Evolutionary conservation across 2,329 filamentous ascomycete species (phyloP), one percentile per base, ranked within the genome.

Genomic region (Fusarium sp.): DNA sequence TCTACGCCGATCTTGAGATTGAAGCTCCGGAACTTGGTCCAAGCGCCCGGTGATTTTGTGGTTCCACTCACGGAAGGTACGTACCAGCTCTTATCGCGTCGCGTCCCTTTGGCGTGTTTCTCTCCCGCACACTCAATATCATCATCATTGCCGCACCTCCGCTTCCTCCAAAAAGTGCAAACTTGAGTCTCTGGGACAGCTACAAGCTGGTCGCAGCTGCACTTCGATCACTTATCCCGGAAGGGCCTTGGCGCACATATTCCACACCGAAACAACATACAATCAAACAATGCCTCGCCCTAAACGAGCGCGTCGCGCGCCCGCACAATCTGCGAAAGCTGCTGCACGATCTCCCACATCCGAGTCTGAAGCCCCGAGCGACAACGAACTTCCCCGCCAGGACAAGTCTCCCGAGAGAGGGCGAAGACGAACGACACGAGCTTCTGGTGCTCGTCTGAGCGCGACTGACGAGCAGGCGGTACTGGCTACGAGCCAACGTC

Each of bases 31-130:
- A 27, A 24, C 27, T 24, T 65, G 68, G 75, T 61, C 75, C 59
- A 64, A 76, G 74, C 68, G 67, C 56, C 48, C 59, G 61, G 60
- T 69, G 64, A 77, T 76, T 75, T 67, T 67, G 66, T 71, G 71
- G 76, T 63, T 43, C 56, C 27, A 56, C 22, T 48, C 41, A 48
- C 57, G 14, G 37, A 41, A 54, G 33, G 71, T 67, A 68, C 65
- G 69, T 74, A 75, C 73, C 75, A 48, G 41, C 14, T n/a, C 61
- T 64, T 75, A 74, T 80, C 81, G 74, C 79, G 80, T 80, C 80
- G 80, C 80, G 80, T 69, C 59, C 75, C 59, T 45, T 68, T 71
- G 76, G 65, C 74, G 74, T 76, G 75, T 80, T 76, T 77, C 77
- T 64, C 71, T 76, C 68, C 69, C 75, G 61, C 71, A 76, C 70